Percentiles rank a stretch among this genome's conserved stretches.
Conservation (phyloP, 2,329 filamentous ascomycete species). For the Botrytis deweyae region DNA sequence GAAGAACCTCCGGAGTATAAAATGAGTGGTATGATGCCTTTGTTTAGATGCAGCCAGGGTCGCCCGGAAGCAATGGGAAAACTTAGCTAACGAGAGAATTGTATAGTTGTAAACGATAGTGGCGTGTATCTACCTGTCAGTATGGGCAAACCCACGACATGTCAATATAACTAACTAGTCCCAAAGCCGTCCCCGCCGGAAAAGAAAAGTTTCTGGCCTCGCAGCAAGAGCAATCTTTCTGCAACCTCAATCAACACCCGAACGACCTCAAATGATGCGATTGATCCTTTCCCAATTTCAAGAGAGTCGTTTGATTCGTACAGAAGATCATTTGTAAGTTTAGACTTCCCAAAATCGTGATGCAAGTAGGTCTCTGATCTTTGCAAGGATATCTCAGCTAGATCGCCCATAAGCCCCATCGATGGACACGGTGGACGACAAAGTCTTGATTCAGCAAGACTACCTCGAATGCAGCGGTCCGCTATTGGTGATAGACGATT, state of each 20-base stretch:
- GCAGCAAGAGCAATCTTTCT: slow-evolving; percentile 47
- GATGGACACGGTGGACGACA: slow-evolving; percentile 64
- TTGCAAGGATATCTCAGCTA: slow-evolving; percentile 83
- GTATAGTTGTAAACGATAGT: slow-evolving; percentile 87
- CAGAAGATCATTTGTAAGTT: slow-evolving; percentile 84
- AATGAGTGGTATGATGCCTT: slow-evolving; percentile 65
- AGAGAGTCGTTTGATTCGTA: slow-evolving; percentile 97
- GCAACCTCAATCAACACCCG: slow-evolving; percentile 60
- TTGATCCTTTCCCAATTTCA: slow-evolving; percentile 92
- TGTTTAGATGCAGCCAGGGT: neutral
- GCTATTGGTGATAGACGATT: slow-evolving; percentile 58
- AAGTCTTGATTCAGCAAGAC: slow-evolving; percentile 74
- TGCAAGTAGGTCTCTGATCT: slow-evolving; percentile 19
- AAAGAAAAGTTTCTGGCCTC: slow-evolving; percentile 76
- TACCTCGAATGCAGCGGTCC: slow-evolving; percentile 61
- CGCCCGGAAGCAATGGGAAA: neutral
- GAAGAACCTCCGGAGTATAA: slow-evolving; percentile 72
- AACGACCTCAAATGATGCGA: slow-evolving; percentile 55
- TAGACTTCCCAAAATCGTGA: neutral
- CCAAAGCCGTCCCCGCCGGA: slow-evolving; percentile 81
- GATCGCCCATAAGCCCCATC: slow-evolving; percentile 65
- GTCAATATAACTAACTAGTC: slow-evolving; percentile 34
- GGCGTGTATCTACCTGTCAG: slow-evolving; percentile 90
- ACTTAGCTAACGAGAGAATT: slow-evolving; percentile 23
- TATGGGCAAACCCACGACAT: slow-evolving; percentile 1